phyloP scores from a whole-genome alignment of 73 alveolate species.

The Uronychia setigera region DNA sequence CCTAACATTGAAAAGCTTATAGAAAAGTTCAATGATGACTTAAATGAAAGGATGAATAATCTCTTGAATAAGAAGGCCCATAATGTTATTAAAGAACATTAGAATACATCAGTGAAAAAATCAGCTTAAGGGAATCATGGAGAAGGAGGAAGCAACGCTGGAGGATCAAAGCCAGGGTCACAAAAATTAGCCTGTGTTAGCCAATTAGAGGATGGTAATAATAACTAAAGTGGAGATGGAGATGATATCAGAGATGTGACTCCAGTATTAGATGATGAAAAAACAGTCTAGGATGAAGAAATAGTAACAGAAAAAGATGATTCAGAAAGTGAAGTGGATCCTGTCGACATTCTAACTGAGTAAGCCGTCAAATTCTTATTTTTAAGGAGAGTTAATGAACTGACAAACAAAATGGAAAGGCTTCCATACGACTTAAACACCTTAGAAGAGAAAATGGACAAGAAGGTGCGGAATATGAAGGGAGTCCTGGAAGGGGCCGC shows the following conservation, averaged over 20 bases:
- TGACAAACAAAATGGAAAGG: background rate
- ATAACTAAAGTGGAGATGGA: background rate
- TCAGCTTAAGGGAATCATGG: background rate
- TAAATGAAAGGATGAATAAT: background rate
- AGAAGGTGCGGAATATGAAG: background rate
- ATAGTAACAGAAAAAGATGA: background rate
- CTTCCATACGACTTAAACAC: background rate
- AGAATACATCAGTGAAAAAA: background rate
- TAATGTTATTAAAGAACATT: background rate
- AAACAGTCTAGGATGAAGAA: background rate
- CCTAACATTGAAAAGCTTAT: background rate
- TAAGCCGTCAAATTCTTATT: too few relatives aligned
- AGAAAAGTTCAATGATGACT: background rate
- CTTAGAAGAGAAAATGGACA: background rate
- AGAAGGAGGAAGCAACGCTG: background rate
- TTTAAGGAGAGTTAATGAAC: background rate
- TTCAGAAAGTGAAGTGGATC: background rate
- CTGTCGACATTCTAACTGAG: background rate
- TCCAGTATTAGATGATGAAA: background rate
- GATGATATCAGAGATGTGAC: background rate
- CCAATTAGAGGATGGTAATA: too few relatives aligned
- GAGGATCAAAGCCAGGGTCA: too few relatives aligned
- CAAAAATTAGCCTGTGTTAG: too few relatives aligned
- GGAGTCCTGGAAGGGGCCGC: background rate
- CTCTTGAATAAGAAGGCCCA: background rate